Conservation (phyloP, 805 yeast species). For the Starmerella khaoyaiensis region DNA sequence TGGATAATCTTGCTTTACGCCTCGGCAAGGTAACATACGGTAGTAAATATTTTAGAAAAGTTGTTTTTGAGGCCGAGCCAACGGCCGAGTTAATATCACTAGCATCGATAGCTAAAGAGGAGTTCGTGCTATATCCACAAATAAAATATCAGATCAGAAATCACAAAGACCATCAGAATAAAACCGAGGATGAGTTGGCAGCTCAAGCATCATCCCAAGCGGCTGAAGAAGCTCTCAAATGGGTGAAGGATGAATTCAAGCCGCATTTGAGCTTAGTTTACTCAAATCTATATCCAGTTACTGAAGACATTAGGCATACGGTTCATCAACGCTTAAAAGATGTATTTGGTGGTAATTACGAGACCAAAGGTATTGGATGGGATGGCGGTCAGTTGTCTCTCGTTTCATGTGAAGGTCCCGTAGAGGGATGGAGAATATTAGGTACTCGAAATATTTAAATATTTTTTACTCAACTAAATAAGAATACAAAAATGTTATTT, state of each 20-base stretch:
- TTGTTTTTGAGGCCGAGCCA: slow-evolving; percentile 37
- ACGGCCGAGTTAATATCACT: slow-evolving; percentile 39
- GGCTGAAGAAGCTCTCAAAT: slow-evolving; percentile 37
- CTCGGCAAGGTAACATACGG: slow-evolving; percentile 38
- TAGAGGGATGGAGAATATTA: slow-evolving; percentile 51
- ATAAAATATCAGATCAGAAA: slow-evolving; percentile 9
- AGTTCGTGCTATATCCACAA: slow-evolving; percentile 26
- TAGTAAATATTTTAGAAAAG: slow-evolving; percentile 39
- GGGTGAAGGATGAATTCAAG: slow-evolving; percentile 46
- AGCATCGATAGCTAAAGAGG: slow-evolving; percentile 33
- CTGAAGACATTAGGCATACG: slow-evolving; percentile 50
- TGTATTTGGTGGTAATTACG: slow-evolving; percentile 39
- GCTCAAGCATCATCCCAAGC: slow-evolving; percentile 25
- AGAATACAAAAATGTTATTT: not conserved
- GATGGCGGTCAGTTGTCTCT: slow-evolving; percentile 53
- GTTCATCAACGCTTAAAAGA: slow-evolving; percentile 55
- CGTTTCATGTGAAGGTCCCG: slow-evolving; percentile 60
- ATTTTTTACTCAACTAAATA: no score
- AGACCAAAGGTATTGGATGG: slow-evolving; percentile 41
- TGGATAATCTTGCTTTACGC: slow-evolving; percentile 29
- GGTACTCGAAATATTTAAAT: slow-evolving; percentile 29
- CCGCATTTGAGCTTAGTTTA: slow-evolving; percentile 68
- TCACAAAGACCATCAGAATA: slow-evolving; percentile 1
- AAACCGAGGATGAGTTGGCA: slow-evolving; percentile 18
- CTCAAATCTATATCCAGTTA: slow-evolving; percentile 50